These are phyloP conservation scores for Penicillium sumatraense DNA, from an alignment of 2,329 filamentous ascomycete genomes.

Conservation along the genomic window DNA sequence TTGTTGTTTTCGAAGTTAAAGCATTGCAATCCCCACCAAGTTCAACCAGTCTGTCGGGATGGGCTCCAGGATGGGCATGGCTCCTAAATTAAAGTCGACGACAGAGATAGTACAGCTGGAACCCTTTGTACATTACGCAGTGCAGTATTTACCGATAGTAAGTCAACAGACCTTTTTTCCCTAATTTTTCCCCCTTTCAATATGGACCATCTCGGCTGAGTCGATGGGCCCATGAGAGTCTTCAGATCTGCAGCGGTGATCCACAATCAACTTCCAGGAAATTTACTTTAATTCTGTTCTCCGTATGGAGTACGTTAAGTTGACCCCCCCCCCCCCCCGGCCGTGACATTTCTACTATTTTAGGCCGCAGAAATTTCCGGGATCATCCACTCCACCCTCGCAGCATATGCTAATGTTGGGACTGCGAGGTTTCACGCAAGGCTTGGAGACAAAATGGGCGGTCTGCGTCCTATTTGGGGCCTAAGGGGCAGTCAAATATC, in stretches of 20 bases:
- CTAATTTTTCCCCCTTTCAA: not conserved
- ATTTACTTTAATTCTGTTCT: not conserved
- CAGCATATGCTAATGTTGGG: not conserved
- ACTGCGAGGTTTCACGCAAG: not conserved
- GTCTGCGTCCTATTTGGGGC: constrained; percentile 1
- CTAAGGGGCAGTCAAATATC: not conserved
- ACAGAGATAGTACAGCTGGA: not conserved
- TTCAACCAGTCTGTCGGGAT: constrained; percentile 5
- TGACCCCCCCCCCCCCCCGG: not conserved
- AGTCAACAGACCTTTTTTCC: no score
- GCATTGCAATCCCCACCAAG: not conserved
- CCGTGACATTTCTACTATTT: not conserved
- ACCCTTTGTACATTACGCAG: no score
- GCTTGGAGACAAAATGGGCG: not conserved
- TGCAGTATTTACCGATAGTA: no score
- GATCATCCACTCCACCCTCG: not conserved
- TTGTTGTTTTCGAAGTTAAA: constrained; percentile 2
- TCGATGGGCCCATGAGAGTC: not conserved
- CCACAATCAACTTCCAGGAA: not conserved
- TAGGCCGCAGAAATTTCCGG: not conserved
- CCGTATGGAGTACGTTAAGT: not conserved
- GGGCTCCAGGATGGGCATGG: not conserved
- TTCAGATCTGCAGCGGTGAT: not conserved
- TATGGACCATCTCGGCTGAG: not conserved
- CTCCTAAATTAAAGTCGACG: not conserved